phyloP scores from a whole-genome alignment of 306 rosid genomes.

The Castanea crenata region DNA sequence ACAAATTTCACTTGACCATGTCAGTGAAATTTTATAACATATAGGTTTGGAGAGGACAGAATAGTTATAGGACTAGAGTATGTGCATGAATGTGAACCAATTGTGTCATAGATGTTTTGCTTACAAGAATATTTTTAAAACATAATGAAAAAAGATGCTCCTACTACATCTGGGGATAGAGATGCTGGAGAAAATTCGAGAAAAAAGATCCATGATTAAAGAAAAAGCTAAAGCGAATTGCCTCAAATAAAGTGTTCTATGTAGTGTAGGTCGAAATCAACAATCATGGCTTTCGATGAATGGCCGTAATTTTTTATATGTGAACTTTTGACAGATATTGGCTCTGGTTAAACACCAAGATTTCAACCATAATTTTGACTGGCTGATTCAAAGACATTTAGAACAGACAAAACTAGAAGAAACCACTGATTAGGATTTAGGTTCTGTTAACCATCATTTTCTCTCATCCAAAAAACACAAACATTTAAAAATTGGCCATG shows the following conservation, averaged over 20 bases:
- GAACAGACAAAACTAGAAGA: slow-evolving; percentile 8
- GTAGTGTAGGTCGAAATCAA: slow-evolving; percentile 25
- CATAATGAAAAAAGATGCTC: not conserved
- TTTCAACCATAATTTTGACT: not conserved
- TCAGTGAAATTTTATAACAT: no score
- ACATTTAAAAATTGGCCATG: not conserved
- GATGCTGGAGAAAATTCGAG: slow-evolving; percentile 11
- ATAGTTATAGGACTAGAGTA: not conserved
- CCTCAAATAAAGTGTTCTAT: slow-evolving; percentile 25
- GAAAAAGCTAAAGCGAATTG: slow-evolving; percentile 33
- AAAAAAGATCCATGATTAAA: slow-evolving; percentile 6
- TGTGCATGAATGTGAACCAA: not conserved
- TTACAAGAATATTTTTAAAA: not conserved
- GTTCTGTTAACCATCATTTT: slow-evolving; percentile 22
- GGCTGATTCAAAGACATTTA: not conserved
- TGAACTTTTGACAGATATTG: slow-evolving; percentile 30
- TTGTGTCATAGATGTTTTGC: not conserved
- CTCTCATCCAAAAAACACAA: slow-evolving; percentile 17
- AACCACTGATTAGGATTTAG: slow-evolving; percentile 14
- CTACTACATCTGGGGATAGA: not conserved
- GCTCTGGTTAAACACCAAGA: not conserved
- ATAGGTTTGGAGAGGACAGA: no score
- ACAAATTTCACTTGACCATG: no score
- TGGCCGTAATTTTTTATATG: slow-evolving; percentile 28
- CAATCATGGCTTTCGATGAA: slow-evolving; percentile 43